These are phyloP conservation scores for Casaregolazyma suthepensis DNA, from an alignment of 1,139 yeast species.

Conservation along the genomic window DNA sequence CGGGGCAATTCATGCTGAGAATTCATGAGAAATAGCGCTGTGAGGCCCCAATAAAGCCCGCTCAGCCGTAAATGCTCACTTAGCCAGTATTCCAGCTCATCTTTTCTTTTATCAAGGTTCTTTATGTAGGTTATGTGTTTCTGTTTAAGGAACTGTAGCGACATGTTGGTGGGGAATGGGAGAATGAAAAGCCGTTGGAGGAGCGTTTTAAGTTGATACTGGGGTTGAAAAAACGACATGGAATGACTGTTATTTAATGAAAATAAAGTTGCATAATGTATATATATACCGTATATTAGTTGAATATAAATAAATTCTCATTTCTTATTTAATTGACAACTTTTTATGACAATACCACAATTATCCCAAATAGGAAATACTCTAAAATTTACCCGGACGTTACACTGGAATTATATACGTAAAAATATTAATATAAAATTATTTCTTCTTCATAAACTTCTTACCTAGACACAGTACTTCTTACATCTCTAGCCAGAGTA, in stretches of 20 bases:
- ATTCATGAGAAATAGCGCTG: slow-evolving; percentile 61
- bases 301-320: too few species aligned
- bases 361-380: not conserved
- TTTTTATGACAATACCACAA: too few species aligned
- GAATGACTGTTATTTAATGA: too few species aligned
- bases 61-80: slow-evolving; percentile 82
- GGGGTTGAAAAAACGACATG: not conserved
- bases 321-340: too few species aligned
- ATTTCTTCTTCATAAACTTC: too few species aligned
- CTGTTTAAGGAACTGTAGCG: slow-evolving; percentile 29
- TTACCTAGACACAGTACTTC: too few species aligned
- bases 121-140: slow-evolving; percentile 51
- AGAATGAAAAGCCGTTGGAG: not conserved
- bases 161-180: not conserved
- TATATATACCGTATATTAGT: too few species aligned
- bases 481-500: not conserved
- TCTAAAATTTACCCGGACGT: not conserved
- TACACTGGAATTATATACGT: too few species aligned
- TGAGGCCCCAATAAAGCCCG: slow-evolving; percentile 94
- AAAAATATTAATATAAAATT: too few species aligned
- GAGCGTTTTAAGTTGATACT: too few species aligned
- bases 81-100: slow-evolving; percentile 76
- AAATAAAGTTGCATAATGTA: too few species aligned
- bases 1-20: slow-evolving; percentile 52
- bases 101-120: slow-evolving; percentile 43